Conservation (phyloP, 768 basidiomycete genomes). For the Amanita jacksonii region DNA sequence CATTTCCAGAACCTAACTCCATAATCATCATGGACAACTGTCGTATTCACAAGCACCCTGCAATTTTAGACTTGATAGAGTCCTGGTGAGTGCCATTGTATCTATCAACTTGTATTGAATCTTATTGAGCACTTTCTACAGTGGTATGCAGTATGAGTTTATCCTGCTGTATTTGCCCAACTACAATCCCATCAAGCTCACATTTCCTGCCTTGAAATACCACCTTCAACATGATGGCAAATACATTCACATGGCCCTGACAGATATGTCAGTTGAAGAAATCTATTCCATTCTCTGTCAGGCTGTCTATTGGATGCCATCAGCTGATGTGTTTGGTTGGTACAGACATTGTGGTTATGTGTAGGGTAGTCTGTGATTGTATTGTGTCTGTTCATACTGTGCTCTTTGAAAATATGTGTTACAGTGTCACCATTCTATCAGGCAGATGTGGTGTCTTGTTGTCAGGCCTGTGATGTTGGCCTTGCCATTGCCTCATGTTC, state of each 20-base stretch:
- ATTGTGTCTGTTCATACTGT: too few relatives aligned
- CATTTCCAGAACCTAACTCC: conserved; percentile 1
- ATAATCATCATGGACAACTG: conserved; percentile 2
- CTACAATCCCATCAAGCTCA: conserved; percentile 9
- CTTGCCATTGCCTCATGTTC: too few relatives aligned
- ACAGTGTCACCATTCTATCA: too few relatives aligned
- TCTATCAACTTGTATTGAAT: background rate
- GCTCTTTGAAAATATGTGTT: too few relatives aligned
- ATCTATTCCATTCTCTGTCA: background rate
- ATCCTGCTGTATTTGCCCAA: conserved; percentile 8
- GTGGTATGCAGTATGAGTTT: conserved; percentile 5
- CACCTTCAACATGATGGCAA: conserved; percentile 1
- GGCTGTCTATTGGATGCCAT: background rate
- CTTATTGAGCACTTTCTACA: conserved; percentile 1
- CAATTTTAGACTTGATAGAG: background rate
- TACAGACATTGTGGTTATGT: conserved; percentile 2
- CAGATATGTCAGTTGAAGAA: background rate
- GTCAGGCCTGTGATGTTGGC: too few relatives aligned
- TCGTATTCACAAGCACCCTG: background rate
- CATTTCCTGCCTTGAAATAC: conserved; percentile 7
- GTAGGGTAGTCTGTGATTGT: conserved; percentile 1
- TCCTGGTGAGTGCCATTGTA: background rate
- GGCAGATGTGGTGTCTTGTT: too few relatives aligned
- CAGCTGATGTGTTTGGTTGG: background rate
- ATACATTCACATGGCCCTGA: background rate